A percentile compares a stretch with the other conserved stretches of the same genome.
phyloP scores from a whole-genome alignment of 495 filamentous ascomycete genomes.

The Cladorrhinum samala region DNA sequence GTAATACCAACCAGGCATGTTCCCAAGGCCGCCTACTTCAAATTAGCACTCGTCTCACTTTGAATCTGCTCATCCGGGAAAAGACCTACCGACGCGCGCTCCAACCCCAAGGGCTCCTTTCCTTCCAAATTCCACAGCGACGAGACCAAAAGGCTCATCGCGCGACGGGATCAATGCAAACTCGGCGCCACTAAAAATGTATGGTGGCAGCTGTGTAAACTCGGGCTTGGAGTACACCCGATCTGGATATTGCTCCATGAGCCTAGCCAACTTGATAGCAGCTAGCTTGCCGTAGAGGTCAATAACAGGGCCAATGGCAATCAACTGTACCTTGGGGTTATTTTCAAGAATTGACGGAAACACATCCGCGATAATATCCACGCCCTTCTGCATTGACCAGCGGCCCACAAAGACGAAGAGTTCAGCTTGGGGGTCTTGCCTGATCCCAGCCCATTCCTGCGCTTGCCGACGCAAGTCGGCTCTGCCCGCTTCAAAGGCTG shows the following conservation, averaged over 20 bases:
- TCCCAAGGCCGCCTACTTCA: constrained; percentile 49
- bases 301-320: constrained; percentile 64
- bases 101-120: constrained; percentile 72
- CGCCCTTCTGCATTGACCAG: constrained; percentile 73
- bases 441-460: constrained; percentile 66
- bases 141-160: constrained; percentile 73
- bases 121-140: constrained; percentile 71
- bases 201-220: constrained; percentile 65
- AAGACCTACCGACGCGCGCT: constrained; percentile 55
- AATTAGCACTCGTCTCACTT: neutral
- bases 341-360: constrained; percentile 60
- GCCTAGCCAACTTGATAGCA: constrained; percentile 57
- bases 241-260: constrained; percentile 65
- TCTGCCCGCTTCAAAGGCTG: constrained; percentile 47
- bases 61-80: neutral
- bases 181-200: constrained; percentile 69
- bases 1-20: constrained; percentile 72
- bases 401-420: constrained; percentile 70
- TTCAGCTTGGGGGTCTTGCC: constrained; percentile 58
- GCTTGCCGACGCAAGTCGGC: constrained; percentile 56
- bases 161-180: constrained; percentile 72
- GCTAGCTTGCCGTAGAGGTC: constrained; percentile 71
- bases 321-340: constrained; percentile 56
- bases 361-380: constrained; percentile 68
- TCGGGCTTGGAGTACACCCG: constrained; percentile 69